Base-by-base conservation (phyloP, 1,139 yeast species). In the Scheffersomyces stambukii region DNA sequence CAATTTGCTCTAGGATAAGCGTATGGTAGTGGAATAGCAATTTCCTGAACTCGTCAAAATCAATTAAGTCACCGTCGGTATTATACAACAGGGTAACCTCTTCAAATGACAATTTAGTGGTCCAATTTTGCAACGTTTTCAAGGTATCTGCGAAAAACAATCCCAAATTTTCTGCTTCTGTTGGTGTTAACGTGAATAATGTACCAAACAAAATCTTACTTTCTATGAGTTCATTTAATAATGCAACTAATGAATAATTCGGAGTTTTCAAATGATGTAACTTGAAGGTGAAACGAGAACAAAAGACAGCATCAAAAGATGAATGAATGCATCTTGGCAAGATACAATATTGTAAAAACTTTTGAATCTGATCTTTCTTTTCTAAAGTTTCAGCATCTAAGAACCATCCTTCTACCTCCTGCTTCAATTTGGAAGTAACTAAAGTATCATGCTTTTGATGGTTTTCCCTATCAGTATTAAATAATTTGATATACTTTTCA, bases 151-250 rank as follows among this genome's bases (percentile, higher is more conserved):
- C 67, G 43, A 77, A 72, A 43, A 89, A 88, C 14, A 85, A 54
- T 2, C 96, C 96, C 24, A 86, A 52, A 49, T 84, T 83, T 46
- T 88, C 95, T 1, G 95, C 79, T 49, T 89, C 96, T 6, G 69
- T 55, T 1, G 86, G 72, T 0, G 96, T 83, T 29, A 79, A 72
- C 2, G 93, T 77, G 44, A 75, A 80, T 12, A 88, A 50, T 1
- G 85, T 69, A 3, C 81, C 75, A 35, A 70, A 69, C 16, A 83
- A 52, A 10, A 80, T 56, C 4, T 70, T 62, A 5, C 63, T 62
- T 1, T 62, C 54, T 32, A 86, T 66, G 21, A 86, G 56, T 21
- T 55, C 54, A 29, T 75, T 67, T 29, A 81, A 54, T 2, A 78
- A 42, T 1, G 41, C 43, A 6, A 68, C 31, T 7, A 78, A 43